Conservation (phyloP, 1,139 yeast genomes). For the Saccharomyces pastorianus region DNA sequence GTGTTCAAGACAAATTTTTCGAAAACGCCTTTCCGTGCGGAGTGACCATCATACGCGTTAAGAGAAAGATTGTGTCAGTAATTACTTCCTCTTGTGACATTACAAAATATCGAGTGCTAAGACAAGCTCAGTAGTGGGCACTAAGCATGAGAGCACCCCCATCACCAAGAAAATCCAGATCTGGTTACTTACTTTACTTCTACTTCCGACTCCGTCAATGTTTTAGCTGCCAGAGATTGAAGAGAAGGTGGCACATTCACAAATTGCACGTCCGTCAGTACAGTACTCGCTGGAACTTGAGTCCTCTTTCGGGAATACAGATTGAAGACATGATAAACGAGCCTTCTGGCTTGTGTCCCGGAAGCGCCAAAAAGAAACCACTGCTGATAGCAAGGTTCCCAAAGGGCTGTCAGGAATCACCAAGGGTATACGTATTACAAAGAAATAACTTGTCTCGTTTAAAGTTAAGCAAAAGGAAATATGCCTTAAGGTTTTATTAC, state of each 20-base stretch:
- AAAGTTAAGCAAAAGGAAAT: slow-evolving; percentile 24
- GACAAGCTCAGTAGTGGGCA: background rate
- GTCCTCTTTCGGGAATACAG: slow-evolving; percentile 16
- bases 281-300: slow-evolving; percentile 3
- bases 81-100: background rate
- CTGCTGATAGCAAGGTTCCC: slow-evolving; percentile 26
- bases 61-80: background rate
- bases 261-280: slow-evolving; percentile 16
- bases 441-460: slow-evolving; percentile 19
- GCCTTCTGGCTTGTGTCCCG: slow-evolving; percentile 16
- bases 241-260: slow-evolving; percentile 22
- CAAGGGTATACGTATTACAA: slow-evolving; percentile 23
- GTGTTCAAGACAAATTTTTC: background rate
- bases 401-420: slow-evolving; percentile 25
- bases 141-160: slow-evolving; percentile 30
- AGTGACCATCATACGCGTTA: background rate
- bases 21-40: background rate
- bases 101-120: background rate
- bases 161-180: slow-evolving; percentile 23
- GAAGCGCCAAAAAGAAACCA: slow-evolving; percentile 20
- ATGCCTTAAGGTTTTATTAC: slow-evolving; percentile 20
- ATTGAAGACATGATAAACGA: slow-evolving; percentile 24
- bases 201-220: slow-evolving; percentile 11
- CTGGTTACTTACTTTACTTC: slow-evolving; percentile 11
- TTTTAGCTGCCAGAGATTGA: slow-evolving; percentile 15